A percentile compares a stretch with the other conserved stretches of the same genome.
Conservation (phyloP, 495 filamentous ascomycete genomes). For the Lepidopterella palustris region DNA sequence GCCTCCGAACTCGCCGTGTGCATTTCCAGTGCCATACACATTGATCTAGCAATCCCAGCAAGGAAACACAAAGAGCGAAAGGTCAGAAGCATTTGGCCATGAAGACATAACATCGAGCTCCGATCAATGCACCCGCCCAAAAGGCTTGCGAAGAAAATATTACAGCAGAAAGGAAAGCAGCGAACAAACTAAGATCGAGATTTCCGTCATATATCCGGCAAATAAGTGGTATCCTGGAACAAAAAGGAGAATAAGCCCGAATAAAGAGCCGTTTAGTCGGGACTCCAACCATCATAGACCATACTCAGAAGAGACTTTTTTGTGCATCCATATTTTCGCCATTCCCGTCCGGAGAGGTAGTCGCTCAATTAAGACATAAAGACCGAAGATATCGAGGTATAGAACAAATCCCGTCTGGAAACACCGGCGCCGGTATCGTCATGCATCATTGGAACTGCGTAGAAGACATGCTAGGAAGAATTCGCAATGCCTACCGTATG, state of each 20-base stretch:
- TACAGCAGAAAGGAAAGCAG: not conserved
- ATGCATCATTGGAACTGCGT: conserved; percentile 1
- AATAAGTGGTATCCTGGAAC: conserved; percentile 2
- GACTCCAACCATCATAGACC: not conserved
- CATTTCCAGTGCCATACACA: not conserved
- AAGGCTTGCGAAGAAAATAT: conserved; percentile 1
- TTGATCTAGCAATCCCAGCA: not conserved
- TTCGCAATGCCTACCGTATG: conserved; percentile 18
- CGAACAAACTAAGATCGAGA: not conserved
- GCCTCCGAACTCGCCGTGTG: not conserved
- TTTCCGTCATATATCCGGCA: conserved; percentile 5
- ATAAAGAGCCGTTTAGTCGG: not conserved
- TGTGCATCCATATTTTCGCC: not conserved
- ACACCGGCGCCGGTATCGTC: conserved; percentile 7
- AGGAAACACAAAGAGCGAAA: not conserved
- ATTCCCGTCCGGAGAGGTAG: not conserved
- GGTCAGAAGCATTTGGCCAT: not conserved
- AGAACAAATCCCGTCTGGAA: conserved; percentile 17
- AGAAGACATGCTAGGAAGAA: conserved; percentile 13
- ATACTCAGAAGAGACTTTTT: conserved; percentile 4
- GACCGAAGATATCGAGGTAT: conserved; percentile 16
- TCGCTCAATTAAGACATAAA: conserved; percentile 7
- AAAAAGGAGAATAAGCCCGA: not conserved
- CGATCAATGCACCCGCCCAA: not conserved
- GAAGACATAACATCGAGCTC: not conserved